Percentiles rank a stretch among this genome's conserved stretches.
These are phyloP conservation scores for Verticillium tricorpus DNA, from an alignment of 2,329 filamentous ascomycete genomes.

Conservation along the genomic window DNA sequence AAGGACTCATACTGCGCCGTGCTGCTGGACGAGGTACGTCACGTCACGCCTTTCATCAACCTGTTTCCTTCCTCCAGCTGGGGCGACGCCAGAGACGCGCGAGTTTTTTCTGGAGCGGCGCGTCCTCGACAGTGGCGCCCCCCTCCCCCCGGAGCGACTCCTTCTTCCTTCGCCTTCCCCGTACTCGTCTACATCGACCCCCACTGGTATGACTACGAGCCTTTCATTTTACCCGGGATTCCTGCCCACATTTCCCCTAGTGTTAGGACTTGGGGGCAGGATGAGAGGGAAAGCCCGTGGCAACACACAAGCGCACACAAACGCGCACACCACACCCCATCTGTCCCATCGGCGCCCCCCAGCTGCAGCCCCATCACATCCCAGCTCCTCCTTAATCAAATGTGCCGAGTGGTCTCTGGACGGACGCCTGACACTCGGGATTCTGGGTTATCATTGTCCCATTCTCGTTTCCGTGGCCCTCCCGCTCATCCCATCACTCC, in stretches of 20 bases:
- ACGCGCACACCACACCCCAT: background rate
- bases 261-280: background rate
- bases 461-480: background rate
- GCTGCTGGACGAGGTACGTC: background rate
- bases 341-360: conserved; percentile 9
- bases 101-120: background rate
- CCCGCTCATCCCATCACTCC: background rate
- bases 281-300: background rate
- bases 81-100: background rate
- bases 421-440: background rate
- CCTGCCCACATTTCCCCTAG: background rate
- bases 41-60: background rate
- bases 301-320: background rate
- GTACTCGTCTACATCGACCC: background rate
- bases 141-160: background rate
- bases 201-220: background rate
- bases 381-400: conserved; percentile 16
- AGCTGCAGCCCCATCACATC: conserved; percentile 12
- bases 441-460: background rate
- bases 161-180: background rate
- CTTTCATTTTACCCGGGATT: background rate
- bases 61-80: background rate
- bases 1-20: background rate
- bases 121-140: background rate
- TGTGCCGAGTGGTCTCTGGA: conserved; percentile 12